Percentiles rank a stretch among this genome's conserved stretches.
Conservation (phyloP, 202 grass and related monocot species). For the Dendrocalamus latiflorus region DNA sequence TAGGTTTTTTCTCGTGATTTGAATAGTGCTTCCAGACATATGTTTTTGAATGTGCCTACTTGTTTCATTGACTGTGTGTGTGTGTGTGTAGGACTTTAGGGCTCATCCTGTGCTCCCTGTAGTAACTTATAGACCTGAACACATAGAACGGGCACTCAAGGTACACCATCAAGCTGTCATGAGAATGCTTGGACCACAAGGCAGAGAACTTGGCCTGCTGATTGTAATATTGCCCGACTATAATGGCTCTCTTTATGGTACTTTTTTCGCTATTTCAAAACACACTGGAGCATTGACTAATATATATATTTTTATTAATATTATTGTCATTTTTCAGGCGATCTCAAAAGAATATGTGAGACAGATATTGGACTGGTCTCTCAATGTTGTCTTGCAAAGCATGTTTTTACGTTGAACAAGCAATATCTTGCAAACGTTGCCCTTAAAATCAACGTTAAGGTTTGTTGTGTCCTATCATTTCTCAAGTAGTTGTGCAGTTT, state of each 20-base stretch:
- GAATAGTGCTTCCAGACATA: too few relatives aligned
- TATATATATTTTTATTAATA: background rate
- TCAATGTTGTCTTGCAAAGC: conserved; percentile 72
- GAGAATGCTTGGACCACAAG: conserved; percentile 2
- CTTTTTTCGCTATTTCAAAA: background rate
- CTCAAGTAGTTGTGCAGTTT: too few relatives aligned
- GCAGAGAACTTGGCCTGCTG: conserved; percentile 66
- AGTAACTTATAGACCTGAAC: too few relatives aligned
- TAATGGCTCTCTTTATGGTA: conserved; percentile 77
- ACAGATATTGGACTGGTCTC: conserved; percentile 79
- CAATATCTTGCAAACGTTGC: conserved; percentile 76
- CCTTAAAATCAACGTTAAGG: conserved; percentile 90
- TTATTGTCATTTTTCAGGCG: conserved; percentile 40
- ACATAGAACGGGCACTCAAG: too few relatives aligned
- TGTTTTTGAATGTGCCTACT: too few relatives aligned
- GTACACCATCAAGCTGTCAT: too few relatives aligned
- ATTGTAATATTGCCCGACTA: conserved; percentile 78
- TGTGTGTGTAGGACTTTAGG: too few relatives aligned
- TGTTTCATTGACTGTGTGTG: too few relatives aligned
- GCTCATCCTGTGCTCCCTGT: too few relatives aligned
- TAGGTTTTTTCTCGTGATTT: too few relatives aligned
- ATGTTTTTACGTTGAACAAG: conserved; percentile 63
- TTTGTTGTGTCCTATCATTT: conserved; percentile 10
- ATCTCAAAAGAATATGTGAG: conserved; percentile 81
- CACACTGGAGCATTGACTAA: background rate